Conservation (phyloP, 345 rosid genomes). For the Eucalyptus polyanthemos region DNA sequence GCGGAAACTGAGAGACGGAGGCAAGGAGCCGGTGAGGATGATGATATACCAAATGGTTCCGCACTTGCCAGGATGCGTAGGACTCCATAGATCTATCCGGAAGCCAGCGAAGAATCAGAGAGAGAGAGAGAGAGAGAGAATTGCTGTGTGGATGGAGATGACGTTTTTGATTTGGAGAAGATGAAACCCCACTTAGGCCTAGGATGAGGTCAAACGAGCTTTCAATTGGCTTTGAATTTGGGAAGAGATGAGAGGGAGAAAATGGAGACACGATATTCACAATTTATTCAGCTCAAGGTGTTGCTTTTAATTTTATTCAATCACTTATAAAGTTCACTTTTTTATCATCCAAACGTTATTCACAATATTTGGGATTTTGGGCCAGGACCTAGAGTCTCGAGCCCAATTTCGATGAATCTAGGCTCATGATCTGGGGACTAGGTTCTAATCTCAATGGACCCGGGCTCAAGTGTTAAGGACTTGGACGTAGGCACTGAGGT, state of each 20-base stretch:
- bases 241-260: not conserved
- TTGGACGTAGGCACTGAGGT: not conserved
- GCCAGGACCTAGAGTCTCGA: not conserved
- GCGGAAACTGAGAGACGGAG: not conserved
- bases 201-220: not conserved
- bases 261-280: not conserved
- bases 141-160: not conserved
- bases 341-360: not conserved
- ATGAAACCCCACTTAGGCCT: not conserved
- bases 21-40: not conserved
- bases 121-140: not conserved
- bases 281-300: not conserved
- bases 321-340: not conserved
- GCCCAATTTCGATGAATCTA: not conserved
- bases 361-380: not conserved
- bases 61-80: not conserved
- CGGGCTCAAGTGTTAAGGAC: not conserved
- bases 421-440: rapidly evolving
- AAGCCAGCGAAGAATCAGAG: not conserved
- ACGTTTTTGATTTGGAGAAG: not conserved
- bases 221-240: not conserved
- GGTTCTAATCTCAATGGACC: not conserved
- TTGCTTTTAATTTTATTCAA: not conserved
- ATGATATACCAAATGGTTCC: not conserved
- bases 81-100: not conserved